Percentiles rank a stretch among this genome's conserved stretches.
phyloP scores from a whole-genome alignment of 257 asterid genomes.

The Vinca minor region DNA sequence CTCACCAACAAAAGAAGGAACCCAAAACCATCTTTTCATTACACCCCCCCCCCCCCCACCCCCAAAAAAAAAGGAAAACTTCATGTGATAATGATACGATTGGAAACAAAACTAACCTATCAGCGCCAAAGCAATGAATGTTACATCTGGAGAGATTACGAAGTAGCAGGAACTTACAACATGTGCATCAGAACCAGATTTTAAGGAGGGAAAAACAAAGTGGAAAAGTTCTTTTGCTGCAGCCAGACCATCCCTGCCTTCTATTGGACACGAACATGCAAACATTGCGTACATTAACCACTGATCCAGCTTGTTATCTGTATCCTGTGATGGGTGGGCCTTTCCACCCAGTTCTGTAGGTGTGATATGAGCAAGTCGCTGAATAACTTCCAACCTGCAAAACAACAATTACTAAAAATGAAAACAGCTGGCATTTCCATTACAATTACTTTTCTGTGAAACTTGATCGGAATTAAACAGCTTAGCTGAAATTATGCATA shows the following conservation, averaged over 20 bases:
- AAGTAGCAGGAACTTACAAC: constrained; percentile 53
- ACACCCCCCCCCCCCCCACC: too few species aligned
- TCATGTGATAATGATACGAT: too few species aligned
- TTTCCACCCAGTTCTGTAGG: constrained; percentile 96
- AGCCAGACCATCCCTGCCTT: constrained; percentile 76
- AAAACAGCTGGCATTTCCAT: not conserved
- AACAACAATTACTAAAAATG: constrained; percentile 15
- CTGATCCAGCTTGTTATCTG: constrained; percentile 93
- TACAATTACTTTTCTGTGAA: not conserved
- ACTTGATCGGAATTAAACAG: not conserved
- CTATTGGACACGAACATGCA: constrained; percentile 88
- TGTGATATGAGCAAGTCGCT: constrained; percentile 87
- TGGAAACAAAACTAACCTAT: not conserved
- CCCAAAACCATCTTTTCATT: too few species aligned
- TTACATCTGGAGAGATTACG: not conserved
- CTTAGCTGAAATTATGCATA: not conserved
- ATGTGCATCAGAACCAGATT: constrained; percentile 86
- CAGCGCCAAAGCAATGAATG: not conserved
- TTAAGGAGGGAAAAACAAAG: constrained; percentile 89
- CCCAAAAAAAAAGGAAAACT: too few species aligned
- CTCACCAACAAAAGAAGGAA: too few species aligned
- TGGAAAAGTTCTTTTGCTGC: constrained; percentile 86
- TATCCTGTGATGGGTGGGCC: constrained; percentile 88
- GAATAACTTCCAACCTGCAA: constrained; percentile 88
- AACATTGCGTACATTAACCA: constrained; percentile 99